These are phyloP conservation scores for Lactarius hengduanensis DNA, from an alignment of 768 basidiomycete species.

Conservation along the genomic window DNA sequence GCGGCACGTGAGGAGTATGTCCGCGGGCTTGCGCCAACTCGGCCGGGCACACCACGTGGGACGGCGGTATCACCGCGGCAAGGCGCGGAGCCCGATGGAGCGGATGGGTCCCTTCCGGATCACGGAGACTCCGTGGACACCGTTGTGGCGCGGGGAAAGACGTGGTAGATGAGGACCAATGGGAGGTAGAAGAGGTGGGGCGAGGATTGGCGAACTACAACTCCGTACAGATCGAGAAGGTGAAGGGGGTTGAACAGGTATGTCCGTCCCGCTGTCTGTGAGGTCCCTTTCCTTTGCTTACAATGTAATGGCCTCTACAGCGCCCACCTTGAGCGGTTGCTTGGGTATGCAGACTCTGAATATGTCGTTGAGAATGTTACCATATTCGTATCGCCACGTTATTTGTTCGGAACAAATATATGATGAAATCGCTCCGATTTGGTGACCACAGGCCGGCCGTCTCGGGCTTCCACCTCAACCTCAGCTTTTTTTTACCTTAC, in stretches of 20 bases:
- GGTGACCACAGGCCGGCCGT: not conserved
- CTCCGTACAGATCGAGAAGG: constrained; percentile 81
- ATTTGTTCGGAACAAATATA: constrained; percentile 30
- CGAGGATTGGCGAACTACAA: constrained; percentile 96
- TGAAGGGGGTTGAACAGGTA: constrained; percentile 93
- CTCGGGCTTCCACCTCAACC: not conserved
- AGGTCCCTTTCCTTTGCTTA: not conserved
- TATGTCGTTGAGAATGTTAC: constrained; percentile 97
- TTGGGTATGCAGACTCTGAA: constrained; percentile 96
- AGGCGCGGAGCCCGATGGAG: constrained; percentile 25
- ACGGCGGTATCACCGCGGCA: constrained; percentile 26
- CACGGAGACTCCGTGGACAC: constrained; percentile 31
- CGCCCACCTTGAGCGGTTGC: constrained; percentile 69
- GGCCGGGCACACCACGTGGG: constrained; percentile 54
- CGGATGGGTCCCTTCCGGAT: constrained; percentile 27
- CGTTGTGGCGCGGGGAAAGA: constrained; percentile 29
- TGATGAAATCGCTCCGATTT: not conserved
- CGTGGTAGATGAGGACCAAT: constrained; percentile 44
- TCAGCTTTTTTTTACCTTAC: not conserved
- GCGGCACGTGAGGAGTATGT: constrained; percentile 36
- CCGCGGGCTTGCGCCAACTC: constrained; percentile 44
- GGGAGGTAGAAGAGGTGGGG: constrained; percentile 87
- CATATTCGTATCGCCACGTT: constrained; percentile 56
- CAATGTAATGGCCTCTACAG: constrained; percentile 43
- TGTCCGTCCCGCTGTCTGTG: not conserved